Percentiles rank a stretch among this genome's conserved stretches.
Evolutionary conservation across 2,329 filamentous ascomycete genomes (phyloP).

Genomic region (Intubia oerlemansii): DNA sequence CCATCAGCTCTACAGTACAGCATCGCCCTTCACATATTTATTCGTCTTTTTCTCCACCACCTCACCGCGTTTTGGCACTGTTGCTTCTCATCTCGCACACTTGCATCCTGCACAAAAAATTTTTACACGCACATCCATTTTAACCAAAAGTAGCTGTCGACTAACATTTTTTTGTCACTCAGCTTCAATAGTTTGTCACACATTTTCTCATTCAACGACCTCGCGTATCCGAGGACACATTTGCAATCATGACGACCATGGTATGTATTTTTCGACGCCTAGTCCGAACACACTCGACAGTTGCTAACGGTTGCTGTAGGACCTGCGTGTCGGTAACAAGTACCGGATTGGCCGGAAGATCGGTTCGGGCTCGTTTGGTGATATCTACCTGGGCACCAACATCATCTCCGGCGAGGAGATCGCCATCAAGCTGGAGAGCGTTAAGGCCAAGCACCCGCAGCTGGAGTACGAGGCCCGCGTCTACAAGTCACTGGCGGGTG

Average conservation of each 20-base stretch:
- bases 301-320: slow-evolving; percentile 26
- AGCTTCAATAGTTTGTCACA: too few relatives aligned
- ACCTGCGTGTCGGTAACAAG: slow-evolving; percentile 97
- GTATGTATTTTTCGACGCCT: neutral
- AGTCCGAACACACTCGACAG: neutral
- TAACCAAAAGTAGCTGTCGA: too few relatives aligned
- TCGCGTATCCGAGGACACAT: too few relatives aligned
- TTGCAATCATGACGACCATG: slow-evolving; percentile 1
- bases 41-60: too few relatives aligned
- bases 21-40: too few relatives aligned
- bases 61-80: too few relatives aligned
- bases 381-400: slow-evolving; percentile 97
- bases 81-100: too few relatives aligned
- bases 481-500: slow-evolving; percentile 74
- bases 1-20: too few relatives aligned
- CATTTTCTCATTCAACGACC: too few relatives aligned
- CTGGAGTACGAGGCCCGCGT: slow-evolving; percentile 97
- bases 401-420: slow-evolving; percentile 99
- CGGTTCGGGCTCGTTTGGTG: slow-evolving; percentile 89
- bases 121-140: too few relatives aligned
- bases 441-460: slow-evolving; percentile 98
- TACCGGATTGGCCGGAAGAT: slow-evolving; percentile 99
- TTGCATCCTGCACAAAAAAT: too few relatives aligned
- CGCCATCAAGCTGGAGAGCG: slow-evolving; percentile 97
- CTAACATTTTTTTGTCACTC: too few relatives aligned